Conservation (phyloP, 495 filamentous ascomycete genomes). For the Penicillium salamii region DNA sequence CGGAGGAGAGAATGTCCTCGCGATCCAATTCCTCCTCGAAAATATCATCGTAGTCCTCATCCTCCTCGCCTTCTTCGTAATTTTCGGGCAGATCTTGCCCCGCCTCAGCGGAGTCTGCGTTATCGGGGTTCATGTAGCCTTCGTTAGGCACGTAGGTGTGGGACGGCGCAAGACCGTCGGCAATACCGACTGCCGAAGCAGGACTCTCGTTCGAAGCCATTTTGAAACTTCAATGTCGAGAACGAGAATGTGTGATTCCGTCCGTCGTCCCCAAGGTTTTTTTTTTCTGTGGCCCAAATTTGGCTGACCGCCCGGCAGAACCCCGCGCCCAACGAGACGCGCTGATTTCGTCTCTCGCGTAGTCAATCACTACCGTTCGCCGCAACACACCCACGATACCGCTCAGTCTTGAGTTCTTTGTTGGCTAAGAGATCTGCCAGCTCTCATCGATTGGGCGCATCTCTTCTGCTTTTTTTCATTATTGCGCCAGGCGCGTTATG, state of each 20-base stretch:
- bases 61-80: slow-evolving; percentile 40
- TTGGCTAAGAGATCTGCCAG: neutral
- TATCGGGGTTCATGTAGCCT: slow-evolving; percentile 46
- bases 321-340: slow-evolving; percentile 39
- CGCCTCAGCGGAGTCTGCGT: slow-evolving; percentile 31
- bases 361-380: slow-evolving; percentile 7
- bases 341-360: slow-evolving; percentile 25
- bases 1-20: slow-evolving; percentile 56
- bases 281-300: slow-evolving; percentile 37
- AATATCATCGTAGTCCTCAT: slow-evolving; percentile 57
- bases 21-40: slow-evolving; percentile 55
- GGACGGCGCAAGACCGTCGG: slow-evolving; percentile 48
- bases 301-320: slow-evolving; percentile 41
- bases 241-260: slow-evolving; percentile 1
- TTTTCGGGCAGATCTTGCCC: slow-evolving; percentile 32
- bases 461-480: slow-evolving; percentile 9
- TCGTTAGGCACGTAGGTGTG: slow-evolving; percentile 55
- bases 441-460: neutral
- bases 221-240: slow-evolving; percentile 9
- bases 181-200: slow-evolving; percentile 26
- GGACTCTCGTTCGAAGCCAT: slow-evolving; percentile 28
- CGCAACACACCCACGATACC: slow-evolving; percentile 11
- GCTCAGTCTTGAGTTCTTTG: neutral
- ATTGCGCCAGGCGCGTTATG: slow-evolving; percentile 37
- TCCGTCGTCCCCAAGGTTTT: slow-evolving; percentile 13